A percentile compares a stretch with the other conserved stretches of the same genome.
Evolutionary conservation across 192 early-diverging fungal genomes (phyloP).

Genomic region (Diversispora epigaea): DNA sequence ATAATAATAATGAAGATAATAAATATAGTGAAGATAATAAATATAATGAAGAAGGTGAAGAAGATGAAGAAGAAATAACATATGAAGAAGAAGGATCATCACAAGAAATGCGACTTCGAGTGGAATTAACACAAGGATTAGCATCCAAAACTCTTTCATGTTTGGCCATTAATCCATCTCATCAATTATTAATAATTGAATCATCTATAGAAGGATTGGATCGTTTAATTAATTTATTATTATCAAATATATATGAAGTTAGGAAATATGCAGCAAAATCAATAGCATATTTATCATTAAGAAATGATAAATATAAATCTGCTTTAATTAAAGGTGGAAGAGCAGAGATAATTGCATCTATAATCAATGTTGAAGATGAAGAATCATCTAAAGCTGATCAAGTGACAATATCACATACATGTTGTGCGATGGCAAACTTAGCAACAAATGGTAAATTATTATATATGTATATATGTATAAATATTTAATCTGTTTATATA

Average conservation of each 20-base stretch:
- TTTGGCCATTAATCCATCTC: slow-evolving; percentile 40
- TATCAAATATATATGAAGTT: slow-evolving; percentile 46
- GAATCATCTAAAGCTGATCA: slow-evolving; percentile 23
- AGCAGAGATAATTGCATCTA: background rate
- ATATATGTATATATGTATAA: background rate
- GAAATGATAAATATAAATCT: slow-evolving; percentile 52
- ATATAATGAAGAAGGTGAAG: too few species aligned
- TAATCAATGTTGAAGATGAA: background rate
- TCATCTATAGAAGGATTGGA: slow-evolving; percentile 39
- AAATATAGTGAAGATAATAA: too few species aligned
- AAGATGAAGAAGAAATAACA: too few species aligned
- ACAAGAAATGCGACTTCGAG: slow-evolving; percentile 36
- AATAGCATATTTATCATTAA: slow-evolving; percentile 54
- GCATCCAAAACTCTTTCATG: slow-evolving; percentile 48
- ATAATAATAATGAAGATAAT: too few species aligned
- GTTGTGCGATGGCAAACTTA: slow-evolving; percentile 60
- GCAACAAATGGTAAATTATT: slow-evolving; percentile 50
- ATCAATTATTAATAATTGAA: slow-evolving; percentile 55
- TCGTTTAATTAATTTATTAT: slow-evolving; percentile 42
- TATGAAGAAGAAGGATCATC: too few species aligned
- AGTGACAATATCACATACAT: slow-evolving; percentile 50
- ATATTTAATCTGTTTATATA: background rate
- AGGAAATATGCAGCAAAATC: slow-evolving; percentile 58
- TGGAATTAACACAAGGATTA: slow-evolving; percentile 42
- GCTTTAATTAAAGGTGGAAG: slow-evolving; percentile 37